Evolutionary conservation across 1,139 yeast species (phyloP).

Genomic region (Scheffersomyces quercinus): DNA sequence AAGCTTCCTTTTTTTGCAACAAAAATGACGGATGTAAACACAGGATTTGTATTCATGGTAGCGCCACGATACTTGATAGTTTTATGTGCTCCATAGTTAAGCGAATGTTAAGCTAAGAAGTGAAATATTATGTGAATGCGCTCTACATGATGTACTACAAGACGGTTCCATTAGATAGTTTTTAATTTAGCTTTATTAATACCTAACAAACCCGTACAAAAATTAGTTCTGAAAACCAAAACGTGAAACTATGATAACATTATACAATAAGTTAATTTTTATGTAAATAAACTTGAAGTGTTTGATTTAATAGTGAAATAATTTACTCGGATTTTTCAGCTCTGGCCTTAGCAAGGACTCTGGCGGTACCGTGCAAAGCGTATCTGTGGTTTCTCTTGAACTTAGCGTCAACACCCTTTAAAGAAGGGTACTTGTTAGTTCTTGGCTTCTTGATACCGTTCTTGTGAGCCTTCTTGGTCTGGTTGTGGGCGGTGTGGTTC

Average conservation of each 20-base stretch:
- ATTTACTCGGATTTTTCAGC: conserved; percentile 36
- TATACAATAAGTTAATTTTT: conserved; percentile 11
- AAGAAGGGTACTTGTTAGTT: conserved; percentile 96
- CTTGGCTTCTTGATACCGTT: conserved; percentile 99
- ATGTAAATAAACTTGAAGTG: neutral
- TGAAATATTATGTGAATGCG: no score
- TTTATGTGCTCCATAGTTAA: no score
- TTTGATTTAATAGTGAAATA: neutral
- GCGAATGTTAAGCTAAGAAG: no score
- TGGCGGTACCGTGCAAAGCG: conserved; percentile 97
- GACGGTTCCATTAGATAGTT: no score
- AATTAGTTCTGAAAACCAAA: conserved; percentile 10
- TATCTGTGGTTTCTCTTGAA: conserved; percentile 99
- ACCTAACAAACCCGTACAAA: conserved; percentile 15
- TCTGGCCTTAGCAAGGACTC: conserved; percentile 83
- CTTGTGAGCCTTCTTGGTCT: conserved; percentile 99
- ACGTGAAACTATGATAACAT: conserved; percentile 20
- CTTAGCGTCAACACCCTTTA: conserved; percentile 99
- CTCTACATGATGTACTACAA: no score
- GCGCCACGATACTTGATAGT: no score
- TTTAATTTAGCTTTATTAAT: conserved; percentile 12
- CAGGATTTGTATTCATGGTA: no score
- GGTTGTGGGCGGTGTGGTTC: conserved; percentile 99
- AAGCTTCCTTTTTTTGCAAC: neutral
- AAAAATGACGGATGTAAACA: neutral